Conservation (phyloP, 2,329 filamentous ascomycete genomes). For the Basipetospora chlamydospora region DNA sequence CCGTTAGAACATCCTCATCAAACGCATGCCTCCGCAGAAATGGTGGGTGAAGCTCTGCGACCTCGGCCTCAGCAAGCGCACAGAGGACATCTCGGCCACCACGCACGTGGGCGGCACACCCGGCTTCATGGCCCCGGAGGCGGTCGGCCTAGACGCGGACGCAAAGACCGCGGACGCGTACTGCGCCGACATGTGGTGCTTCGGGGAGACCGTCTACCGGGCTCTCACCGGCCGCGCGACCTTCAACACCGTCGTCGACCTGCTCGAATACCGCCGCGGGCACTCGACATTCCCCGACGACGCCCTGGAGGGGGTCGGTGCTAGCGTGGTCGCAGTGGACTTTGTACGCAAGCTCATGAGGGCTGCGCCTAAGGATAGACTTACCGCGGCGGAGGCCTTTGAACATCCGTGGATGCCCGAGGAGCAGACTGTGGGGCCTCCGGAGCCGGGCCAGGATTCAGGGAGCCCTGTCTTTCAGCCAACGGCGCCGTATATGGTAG, state of each 20-base stretch:
- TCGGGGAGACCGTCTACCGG: not conserved
- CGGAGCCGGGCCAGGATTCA: no score
- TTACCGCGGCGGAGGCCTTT: not conserved
- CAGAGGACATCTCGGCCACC: not conserved
- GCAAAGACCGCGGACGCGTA: not conserved
- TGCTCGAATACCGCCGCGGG: not conserved
- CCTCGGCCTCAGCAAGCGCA: not conserved
- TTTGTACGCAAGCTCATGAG: not conserved
- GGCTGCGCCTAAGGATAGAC: not conserved
- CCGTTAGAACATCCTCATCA: constrained; percentile 3
- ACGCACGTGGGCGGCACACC: not conserved
- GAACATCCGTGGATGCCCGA: not conserved
- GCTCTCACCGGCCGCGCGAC: not conserved
- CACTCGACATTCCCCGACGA: not conserved
- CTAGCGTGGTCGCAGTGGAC: not conserved
- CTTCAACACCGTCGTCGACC: not conserved
- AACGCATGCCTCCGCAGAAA: constrained; percentile 2
- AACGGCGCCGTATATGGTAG: no score
- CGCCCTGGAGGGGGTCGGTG: not conserved
- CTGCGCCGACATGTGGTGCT: not conserved
- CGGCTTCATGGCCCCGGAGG: not conserved
- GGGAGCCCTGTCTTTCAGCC: no score
- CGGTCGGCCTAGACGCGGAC: no score
- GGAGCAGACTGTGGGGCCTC: no score
- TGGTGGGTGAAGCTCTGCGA: not conserved